These are phyloP conservation scores for Coelastrella sp. DNA, from an alignment of 139 green algal species.

Conservation along the genomic window DNA sequence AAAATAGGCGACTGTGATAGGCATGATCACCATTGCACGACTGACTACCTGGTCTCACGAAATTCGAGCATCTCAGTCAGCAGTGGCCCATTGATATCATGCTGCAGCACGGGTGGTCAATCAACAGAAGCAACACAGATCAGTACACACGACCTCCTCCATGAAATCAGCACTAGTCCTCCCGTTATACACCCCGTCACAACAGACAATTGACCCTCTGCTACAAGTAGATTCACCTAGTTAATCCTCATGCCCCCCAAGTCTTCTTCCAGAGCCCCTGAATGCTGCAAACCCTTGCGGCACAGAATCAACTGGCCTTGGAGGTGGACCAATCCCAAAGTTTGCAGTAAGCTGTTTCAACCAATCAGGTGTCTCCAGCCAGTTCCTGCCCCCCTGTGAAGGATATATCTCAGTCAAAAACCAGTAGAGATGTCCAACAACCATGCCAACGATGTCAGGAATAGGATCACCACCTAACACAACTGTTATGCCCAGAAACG, in stretches of 20 bases:
- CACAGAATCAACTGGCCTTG: background rate
- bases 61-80: too few species aligned
- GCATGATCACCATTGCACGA: too few species aligned
- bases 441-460: slow-evolving; percentile 66
- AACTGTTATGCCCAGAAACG: slow-evolving; percentile 65
- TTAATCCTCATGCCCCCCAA: slow-evolving; percentile 32
- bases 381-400: background rate
- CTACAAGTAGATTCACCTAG: too few species aligned
- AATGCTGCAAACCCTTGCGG: slow-evolving; percentile 41
- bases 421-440: slow-evolving; percentile 71
- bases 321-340: slow-evolving; percentile 39
- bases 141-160: too few species aligned
- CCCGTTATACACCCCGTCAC: too few species aligned
- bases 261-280: slow-evolving; percentile 23
- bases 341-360: background rate
- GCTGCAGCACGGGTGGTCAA: too few species aligned
- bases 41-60: too few species aligned
- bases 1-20: too few species aligned
- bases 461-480: slow-evolving; percentile 60
- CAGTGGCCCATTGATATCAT: too few species aligned
- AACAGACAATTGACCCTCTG: too few species aligned
- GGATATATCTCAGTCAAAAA: slow-evolving; percentile 65
- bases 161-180: too few species aligned
- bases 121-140: too few species aligned
- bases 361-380: slow-evolving; percentile 14